A percentile compares a stretch with the other conserved stretches of the same genome.
Evolutionary conservation across 192 early-diverging fungal genomes (phyloP).

Genomic region (Backusella sp.): DNA sequence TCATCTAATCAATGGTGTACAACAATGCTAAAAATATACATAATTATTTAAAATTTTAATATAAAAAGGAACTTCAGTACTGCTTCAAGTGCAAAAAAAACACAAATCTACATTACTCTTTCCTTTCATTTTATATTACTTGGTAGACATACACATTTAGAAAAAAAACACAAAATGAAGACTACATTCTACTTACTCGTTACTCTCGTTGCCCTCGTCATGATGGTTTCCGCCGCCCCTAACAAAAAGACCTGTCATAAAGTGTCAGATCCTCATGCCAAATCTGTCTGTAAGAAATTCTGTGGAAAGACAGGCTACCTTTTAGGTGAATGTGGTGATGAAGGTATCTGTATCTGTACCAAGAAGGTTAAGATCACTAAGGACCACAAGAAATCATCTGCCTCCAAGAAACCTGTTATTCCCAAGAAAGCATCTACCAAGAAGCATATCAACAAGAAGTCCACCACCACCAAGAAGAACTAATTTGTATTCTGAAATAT

Average conservation of each 20-base stretch:
- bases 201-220: not conserved
- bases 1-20: not conserved
- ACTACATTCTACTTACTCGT: not conserved
- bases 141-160: not conserved
- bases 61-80: not conserved
- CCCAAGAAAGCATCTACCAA: not conserved
- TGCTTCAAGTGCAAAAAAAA: not conserved
- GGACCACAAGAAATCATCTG: not conserved
- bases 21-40: slow-evolving; percentile 4
- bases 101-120: not conserved
- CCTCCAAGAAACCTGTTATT: not conserved
- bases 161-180: not conserved
- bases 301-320: slow-evolving; percentile 5
- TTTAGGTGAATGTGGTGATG: slow-evolving; percentile 13
- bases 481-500: not conserved
- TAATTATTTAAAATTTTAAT: not conserved
- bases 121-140: not conserved
- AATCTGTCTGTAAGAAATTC: slow-evolving; percentile 14
- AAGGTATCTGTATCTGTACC: slow-evolving; percentile 8
- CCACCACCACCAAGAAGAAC: not conserved
- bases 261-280: slow-evolving; percentile 9
- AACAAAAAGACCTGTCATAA: slow-evolving; percentile 5
- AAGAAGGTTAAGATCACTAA: not conserved
- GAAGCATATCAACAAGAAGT: not conserved
- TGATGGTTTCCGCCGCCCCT: slow-evolving; percentile 8